phyloP scores from a whole-genome alignment of 169 alveolate species.

The Eimeria praecox region DNA sequence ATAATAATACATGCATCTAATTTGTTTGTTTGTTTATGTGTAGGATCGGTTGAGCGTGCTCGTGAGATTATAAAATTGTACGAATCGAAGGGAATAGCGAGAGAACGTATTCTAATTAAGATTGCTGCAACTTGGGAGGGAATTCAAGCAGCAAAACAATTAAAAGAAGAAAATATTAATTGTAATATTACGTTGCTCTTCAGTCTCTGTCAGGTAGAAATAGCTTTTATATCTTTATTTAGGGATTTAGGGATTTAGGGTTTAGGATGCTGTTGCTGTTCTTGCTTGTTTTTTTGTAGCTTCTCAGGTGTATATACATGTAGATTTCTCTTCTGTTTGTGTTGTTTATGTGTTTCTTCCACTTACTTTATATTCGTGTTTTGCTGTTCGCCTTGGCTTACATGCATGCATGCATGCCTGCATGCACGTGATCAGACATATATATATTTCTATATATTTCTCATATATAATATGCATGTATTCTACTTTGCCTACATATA shows the following conservation, averaged over 20 bases:
- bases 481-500: too few relatives aligned
- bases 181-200: conserved; percentile 92
- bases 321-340: too few relatives aligned
- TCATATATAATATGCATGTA: too few relatives aligned
- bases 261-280: background rate
- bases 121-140: conserved; percentile 95
- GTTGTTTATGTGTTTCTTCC: too few relatives aligned
- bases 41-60: conserved; percentile 76
- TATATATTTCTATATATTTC: background rate
- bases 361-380: too few relatives aligned
- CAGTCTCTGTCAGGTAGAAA: conserved; percentile 75
- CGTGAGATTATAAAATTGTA: conserved; percentile 85
- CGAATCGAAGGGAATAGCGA: conserved; percentile 87
- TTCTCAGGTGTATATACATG: too few relatives aligned
- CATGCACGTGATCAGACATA: background rate
- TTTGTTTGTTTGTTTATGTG: too few relatives aligned
- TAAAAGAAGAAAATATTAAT: conserved; percentile 88
- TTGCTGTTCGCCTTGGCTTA: too few relatives aligned
- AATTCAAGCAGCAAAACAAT: conserved; percentile 89
- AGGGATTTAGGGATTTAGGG: background rate
- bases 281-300: too few relatives aligned
- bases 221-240: too few relatives aligned
- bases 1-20: too few relatives aligned
- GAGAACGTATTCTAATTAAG: conserved; percentile 89
- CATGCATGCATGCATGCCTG: background rate